Base-by-base conservation (phyloP, 2,329 filamentous ascomycete species). In the Sporothrix inflata region DNA sequence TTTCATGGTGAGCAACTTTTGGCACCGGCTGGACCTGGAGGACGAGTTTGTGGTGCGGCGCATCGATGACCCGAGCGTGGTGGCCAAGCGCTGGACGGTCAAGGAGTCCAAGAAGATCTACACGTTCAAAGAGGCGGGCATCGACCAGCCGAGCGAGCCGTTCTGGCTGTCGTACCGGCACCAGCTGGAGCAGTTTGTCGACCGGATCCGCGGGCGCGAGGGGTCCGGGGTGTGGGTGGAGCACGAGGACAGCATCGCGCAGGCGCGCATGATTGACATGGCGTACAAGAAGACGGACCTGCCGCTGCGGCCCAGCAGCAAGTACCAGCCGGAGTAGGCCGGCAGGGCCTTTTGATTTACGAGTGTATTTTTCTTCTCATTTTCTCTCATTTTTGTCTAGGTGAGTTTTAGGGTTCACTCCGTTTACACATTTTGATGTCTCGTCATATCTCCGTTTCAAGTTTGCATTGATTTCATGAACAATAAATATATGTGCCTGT, bases 171-270 rank as follows among this genome's bases (percentile, higher is more conserved):
- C 82, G 16, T 86, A 85, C 75, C 79, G 83, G 8, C 79, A 85
- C 75, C 81, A 84, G 79, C 79, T 87, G 40, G 84, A 86, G 76
- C 79, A 82, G 73, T 87, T 87, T 75, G 83, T 86, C 14, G 82
- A 85, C 76, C 78, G 77, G 42, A 74, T 86, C 63, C 81, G 80
- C 61, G 82, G 82, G 0, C 77, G 81, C 1, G 73, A 81, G 70
- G 79, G 79, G 7, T 77, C 80, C 4, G 79, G 78, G 0, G 72
- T 79, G 2, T 85, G 84, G 83, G 77, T 86, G 8, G 76, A 77
- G 19, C 75, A 75, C 1, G 81, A 84, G 67, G 84, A 85, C 73
- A 83, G 80, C 34, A 79, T 86, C 30, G 76, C 76, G 24, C 82
- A 82, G 79, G 84, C 84, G 82, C 80, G 76, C 77, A 83, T 83